These are phyloP conservation scores for Peniophora sp. DNA, from an alignment of 1,284 basidiomycete species.

Conservation along the genomic window DNA sequence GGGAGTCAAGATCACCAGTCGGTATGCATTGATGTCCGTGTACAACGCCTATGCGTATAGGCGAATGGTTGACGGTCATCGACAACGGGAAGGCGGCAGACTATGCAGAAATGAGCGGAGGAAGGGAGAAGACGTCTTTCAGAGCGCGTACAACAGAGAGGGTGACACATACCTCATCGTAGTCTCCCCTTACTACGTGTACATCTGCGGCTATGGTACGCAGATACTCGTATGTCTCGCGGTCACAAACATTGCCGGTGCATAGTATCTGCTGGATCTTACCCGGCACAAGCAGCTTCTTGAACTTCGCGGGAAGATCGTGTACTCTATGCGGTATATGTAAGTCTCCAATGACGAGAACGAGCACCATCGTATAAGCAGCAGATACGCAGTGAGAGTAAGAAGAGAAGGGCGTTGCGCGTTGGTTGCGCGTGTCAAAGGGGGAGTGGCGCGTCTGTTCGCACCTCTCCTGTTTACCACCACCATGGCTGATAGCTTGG, in stretches of 20 bases:
- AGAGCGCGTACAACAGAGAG: background rate
- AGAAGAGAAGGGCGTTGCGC: background rate
- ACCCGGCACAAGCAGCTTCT: slow-evolving; percentile 92
- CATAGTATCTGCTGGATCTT: slow-evolving; percentile 98
- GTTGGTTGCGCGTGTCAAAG: background rate
- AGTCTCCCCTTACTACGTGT: slow-evolving; percentile 89
- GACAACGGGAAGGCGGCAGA: slow-evolving; percentile 73
- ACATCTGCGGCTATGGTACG: slow-evolving; percentile 94
- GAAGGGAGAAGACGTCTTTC: background rate
- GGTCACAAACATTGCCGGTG: slow-evolving; percentile 96
- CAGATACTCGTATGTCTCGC: slow-evolving; percentile 97
- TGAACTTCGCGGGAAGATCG: slow-evolving; percentile 93
- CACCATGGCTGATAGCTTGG: slow-evolving; percentile 64
- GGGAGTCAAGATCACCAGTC: slow-evolving; percentile 83
- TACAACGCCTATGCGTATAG: slow-evolving; percentile 89
- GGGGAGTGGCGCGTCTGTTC: background rate
- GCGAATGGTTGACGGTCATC: slow-evolving; percentile 74
- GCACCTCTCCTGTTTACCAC: background rate
- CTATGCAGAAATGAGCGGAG: slow-evolving; percentile 5
- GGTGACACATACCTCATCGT: slow-evolving; percentile 70
- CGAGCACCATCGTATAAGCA: slow-evolving; percentile 58
- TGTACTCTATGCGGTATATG: slow-evolving; percentile 87
- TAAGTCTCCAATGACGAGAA: slow-evolving; percentile 90
- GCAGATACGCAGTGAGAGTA: background rate
- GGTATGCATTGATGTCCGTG: slow-evolving; percentile 96